Base-by-base conservation (phyloP, 148 eudicot species). In the Arctostaphylos glauca region DNA sequence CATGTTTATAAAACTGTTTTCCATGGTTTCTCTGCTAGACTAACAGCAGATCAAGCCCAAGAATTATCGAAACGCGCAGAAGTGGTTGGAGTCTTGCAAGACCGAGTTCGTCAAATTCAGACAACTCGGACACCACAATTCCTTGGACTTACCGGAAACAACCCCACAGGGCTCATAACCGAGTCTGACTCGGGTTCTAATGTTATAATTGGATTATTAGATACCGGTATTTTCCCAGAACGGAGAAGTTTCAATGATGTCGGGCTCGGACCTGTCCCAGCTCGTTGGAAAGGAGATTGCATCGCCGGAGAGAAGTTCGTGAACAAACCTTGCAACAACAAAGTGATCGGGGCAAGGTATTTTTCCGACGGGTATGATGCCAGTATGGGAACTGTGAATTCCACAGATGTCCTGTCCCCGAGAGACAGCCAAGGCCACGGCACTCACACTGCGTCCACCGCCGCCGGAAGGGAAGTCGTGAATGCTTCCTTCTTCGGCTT, bases 151-250 rank as follows among this genome's bases (percentile, higher is more conserved):
- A 19, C 41, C 49, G 0, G 10, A 3, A 56, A 5, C 2, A 70
- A 81, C 2, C 86, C 89, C 1, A 46, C 70, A 6, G 68, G 81
- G 1, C 64, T 89, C n/a, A 46, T 85, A 50, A 18, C 85, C 7
- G 86, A 87, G 76, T 87, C 90, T 12, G 86, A 87, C 75, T 84
- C 83, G 0, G 89, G 90, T 3, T 84, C 91, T 0, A 84, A 89
- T 10, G 86, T 90, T 23, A 84, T 93, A 0, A 85, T 93, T n/a
- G 97, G 95, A 3, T 79, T 95, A 2, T 68, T 95, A 0, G 98
- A 95, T 62, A 93, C 95, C 15, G 95, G 95, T 6, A 91, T 92
- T 6, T 90, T 89, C 92, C 98, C 95, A 0, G 88, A 92, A 80
- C 81, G 89, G 6, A 83, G 53, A 6, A 93, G 98, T 79, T 95